Base-by-base conservation (phyloP, 2,329 filamentous ascomycete species). In the Rhinocladiella mackenziei region DNA sequence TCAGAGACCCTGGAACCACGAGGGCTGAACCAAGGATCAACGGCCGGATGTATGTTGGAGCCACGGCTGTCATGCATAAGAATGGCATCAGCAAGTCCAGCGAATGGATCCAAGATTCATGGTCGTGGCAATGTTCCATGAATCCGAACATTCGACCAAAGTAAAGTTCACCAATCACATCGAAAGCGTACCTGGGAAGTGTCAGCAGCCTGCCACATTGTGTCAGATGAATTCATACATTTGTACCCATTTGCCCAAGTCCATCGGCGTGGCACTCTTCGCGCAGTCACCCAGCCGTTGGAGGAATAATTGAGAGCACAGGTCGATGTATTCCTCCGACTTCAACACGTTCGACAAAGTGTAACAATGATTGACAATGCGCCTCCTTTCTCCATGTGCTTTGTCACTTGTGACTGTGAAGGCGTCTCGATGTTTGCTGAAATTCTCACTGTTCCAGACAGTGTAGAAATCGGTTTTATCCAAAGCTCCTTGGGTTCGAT, bases 81-180 rank as follows among this genome's bases (percentile, higher is more conserved):
- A 55, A 58, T 23, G 54, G 67, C 51, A 60, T 65, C 11, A 62
- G 43, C 5, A 45, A 60, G 28, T 67, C 61, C 0, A 68, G 53
- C 1, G 67, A 58, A 9, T 60, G 50, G 10, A 72, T 64, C 36
- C 62, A 67, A 5, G 60, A 60, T 17, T 64, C 62, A 40, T 67
- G 55, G 45, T 74, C 70, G 2, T 52, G 43, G 1, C 63, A 59
- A 5, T 60, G 52, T 17, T 69, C 55, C 38, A 72, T 57, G 50
- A 70, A 72, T 2, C 69, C 68, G 39, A 70, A 67, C 39, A 61
- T 61, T 7, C 60, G 58, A 14, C 68, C 63, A 33, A 70, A 72
- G 15, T 62, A 65, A 14, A 69, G 49, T 20, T 63, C 62, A 13
- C 68, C 66, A 13, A 70, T 59, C n/a, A 69, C 61, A 42, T 73